Evolutionary conservation across 2,329 filamentous ascomycete species (phyloP).

Genomic region (Monilinia fructicola): DNA sequence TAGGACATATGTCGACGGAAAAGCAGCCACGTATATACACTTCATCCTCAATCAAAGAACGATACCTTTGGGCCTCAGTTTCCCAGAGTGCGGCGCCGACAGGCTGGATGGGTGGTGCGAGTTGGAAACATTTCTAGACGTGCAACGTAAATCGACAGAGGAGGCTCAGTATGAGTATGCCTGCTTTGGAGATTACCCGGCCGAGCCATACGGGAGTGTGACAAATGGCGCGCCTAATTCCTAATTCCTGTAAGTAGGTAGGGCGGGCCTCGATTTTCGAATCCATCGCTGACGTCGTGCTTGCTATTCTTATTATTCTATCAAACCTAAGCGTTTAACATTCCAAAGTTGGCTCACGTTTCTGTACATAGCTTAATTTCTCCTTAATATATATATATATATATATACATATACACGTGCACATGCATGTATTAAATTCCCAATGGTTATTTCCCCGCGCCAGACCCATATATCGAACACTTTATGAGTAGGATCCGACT

Average conservation of each 20-base stretch:
- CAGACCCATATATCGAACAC: not conserved
- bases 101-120: conserved; percentile 78
- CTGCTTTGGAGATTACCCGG: conserved; percentile 61
- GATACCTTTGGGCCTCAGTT: conserved; percentile 65
- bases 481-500: not conserved
- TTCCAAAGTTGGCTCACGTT: not conserved
- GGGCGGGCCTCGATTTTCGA: not conserved
- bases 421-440: not conserved
- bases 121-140: conserved; percentile 62
- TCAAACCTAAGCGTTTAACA: too few species aligned
- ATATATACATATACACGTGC: not conserved
- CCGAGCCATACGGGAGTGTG: conserved; percentile 49
- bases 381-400: not conserved
- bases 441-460: not conserved
- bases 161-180: conserved; percentile 62
- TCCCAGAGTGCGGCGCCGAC: conserved; percentile 59
- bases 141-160: conserved; percentile 58
- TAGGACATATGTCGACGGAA: conserved; percentile 49
- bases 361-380: not conserved
- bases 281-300: too few species aligned
- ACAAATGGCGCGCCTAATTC: conserved; percentile 46
- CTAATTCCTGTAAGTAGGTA: not conserved
- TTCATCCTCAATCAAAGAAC: conserved; percentile 75
- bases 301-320: not conserved
- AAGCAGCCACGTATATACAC: conserved; percentile 67